Conservation (phyloP, 2,329 filamentous ascomycete species). For the Fusarium globosum region DNA sequence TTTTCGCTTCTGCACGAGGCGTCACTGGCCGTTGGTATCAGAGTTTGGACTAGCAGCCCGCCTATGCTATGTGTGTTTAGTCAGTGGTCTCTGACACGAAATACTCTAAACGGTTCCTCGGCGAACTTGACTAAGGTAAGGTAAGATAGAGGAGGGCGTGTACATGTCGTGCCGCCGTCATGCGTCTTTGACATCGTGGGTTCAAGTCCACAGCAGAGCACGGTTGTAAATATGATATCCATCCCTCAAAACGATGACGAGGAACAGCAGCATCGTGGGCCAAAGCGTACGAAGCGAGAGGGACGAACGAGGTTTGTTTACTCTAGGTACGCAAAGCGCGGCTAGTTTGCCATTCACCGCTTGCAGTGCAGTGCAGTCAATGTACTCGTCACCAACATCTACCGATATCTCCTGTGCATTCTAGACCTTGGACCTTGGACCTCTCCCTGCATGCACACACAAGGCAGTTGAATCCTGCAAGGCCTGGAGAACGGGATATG, state of each 20-base stretch:
- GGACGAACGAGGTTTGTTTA: not conserved
- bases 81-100: not conserved
- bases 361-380: not conserved
- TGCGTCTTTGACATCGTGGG: not conserved
- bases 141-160: not conserved
- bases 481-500: constrained; percentile 10
- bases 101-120: not conserved
- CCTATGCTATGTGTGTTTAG: not conserved
- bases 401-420: not conserved
- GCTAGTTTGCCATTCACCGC: constrained; percentile 14
- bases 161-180: constrained; percentile 6
- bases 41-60: constrained; percentile 23
- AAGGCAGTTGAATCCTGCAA: constrained; percentile 3
- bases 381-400: constrained; percentile 9
- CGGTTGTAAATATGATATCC: not conserved
- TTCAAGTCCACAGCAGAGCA: not conserved
- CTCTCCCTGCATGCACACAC: not conserved
- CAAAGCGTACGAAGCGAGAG: constrained; percentile 12
- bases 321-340: constrained; percentile 27
- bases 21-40: not conserved
- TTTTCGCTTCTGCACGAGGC: constrained; percentile 2
- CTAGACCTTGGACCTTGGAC: not conserved
- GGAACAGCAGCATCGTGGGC: not conserved
- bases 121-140: not conserved
- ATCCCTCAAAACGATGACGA: not conserved